Evolutionary conservation across 116 monocot species (phyloP), one percentile per base, ranked within the genome.

Genomic region (Papilionanthe hybrid): DNA sequence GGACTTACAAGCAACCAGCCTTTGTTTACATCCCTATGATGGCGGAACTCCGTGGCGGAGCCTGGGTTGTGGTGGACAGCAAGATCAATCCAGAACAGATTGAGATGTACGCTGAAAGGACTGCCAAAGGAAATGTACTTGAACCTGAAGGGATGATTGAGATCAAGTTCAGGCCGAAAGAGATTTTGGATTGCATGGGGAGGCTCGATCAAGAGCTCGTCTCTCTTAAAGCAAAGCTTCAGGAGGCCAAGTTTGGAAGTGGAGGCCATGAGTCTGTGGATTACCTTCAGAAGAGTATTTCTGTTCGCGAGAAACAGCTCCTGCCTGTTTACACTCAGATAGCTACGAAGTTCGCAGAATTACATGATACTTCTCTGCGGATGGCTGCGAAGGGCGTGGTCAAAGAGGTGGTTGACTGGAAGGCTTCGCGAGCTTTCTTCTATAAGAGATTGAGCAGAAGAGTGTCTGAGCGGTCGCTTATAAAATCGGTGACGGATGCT

Each of bases 51-150:
- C 93, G 99, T 17, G 99, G 99, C 18, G 99, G 99, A 19, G 99
- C 99, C 37, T 99, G 99, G 99, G 99, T 99, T 50, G 99, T 99
- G 67, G 93, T 99, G 18, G 99, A 99, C 69, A 99, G 99, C 85
- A 94, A 93, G 83, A 99, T 99, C 49, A 99, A 99, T 65, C 92
- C 99, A 2, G 95, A 99, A 28, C 93, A 93, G 12, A 95, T 99
- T 57, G 99, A 99, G 83, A 99, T 99, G 99, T 99, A 95, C 82
- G 93, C 99, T 0, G 99, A 99, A 77, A 80, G 82, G 57, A 95
- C 88, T 0, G 99, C 99, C 1, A 99, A 88, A 75, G 99, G 99
- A 17, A 99, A 99, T 77, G 99, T 99, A 7, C 93, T 99, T 68
- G 99, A 99, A 79, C 99, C 99, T 28, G 99, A 99, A 80, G 99